Percentiles rank a stretch among this genome's conserved stretches.
Conservation (phyloP, 345 rosid genomes). For the Brassica carinata region DNA sequence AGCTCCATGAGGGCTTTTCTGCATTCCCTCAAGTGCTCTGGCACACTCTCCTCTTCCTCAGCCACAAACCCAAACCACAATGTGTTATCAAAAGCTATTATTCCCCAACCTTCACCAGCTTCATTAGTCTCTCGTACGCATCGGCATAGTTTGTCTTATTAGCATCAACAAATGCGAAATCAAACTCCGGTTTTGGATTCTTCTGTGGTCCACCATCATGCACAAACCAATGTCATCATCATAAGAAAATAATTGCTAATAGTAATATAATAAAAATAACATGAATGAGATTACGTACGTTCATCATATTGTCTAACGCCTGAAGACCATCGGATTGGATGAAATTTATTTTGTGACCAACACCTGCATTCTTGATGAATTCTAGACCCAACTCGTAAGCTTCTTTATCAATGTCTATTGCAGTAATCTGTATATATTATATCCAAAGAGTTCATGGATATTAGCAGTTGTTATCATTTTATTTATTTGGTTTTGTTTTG, state of each 20-base stretch:
- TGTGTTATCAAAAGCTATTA: constrained; percentile 50
- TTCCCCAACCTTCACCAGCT: constrained; percentile 50
- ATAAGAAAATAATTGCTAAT: not conserved
- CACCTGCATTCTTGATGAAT: constrained; percentile 36
- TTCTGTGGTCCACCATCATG: constrained; percentile 1
- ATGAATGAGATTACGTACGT: constrained; percentile 27
- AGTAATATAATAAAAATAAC: not conserved
- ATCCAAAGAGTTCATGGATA: not conserved
- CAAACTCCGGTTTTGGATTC: constrained; percentile 30
- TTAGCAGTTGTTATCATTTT: not conserved
- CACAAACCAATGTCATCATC: constrained; percentile 9
- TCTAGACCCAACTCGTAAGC: constrained; percentile 58
- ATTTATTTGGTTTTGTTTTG: not conserved
- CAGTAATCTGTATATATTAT: constrained; percentile 43
- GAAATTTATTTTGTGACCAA: constrained; percentile 59
- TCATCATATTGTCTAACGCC: constrained; percentile 43
- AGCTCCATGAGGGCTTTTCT: constrained; percentile 42
- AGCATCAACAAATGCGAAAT: constrained; percentile 53
- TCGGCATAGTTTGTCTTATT: constrained; percentile 47
- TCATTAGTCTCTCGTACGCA: constrained; percentile 39
- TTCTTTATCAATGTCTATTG: constrained; percentile 49
- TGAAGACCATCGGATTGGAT: constrained; percentile 46
- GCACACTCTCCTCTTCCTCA: constrained; percentile 31
- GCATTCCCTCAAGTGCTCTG: constrained; percentile 26
- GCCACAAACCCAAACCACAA: constrained; percentile 49